Percentiles rank a stretch among this genome's conserved stretches.
phyloP scores from a whole-genome alignment of 2,329 filamentous ascomycete species.

The Talaromyces sp. region DNA sequence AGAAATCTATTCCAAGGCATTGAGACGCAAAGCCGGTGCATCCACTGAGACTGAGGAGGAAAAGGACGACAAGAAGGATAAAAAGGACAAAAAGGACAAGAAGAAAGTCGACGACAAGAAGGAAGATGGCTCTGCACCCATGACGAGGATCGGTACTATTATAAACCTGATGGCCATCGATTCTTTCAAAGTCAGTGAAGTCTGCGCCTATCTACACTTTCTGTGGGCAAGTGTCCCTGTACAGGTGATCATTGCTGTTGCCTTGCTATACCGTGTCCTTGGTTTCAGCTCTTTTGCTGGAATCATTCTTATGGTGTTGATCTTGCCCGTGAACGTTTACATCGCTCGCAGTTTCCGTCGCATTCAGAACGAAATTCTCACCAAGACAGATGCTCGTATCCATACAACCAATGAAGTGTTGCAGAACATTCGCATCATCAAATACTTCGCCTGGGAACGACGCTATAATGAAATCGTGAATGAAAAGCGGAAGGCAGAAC shows the following conservation, averaged over 20 bases:
- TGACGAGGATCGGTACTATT: slow-evolving; percentile 88
- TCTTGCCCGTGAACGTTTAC: slow-evolving; percentile 84
- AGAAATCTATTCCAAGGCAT: slow-evolving; percentile 93
- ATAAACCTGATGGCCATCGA: slow-evolving; percentile 99
- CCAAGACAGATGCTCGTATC: slow-evolving; percentile 91
- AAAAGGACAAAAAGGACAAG: slow-evolving; percentile 48
- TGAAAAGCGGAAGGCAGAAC: slow-evolving; percentile 77
- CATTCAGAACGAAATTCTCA: slow-evolving; percentile 86
- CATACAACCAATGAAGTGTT: slow-evolving; percentile 95
- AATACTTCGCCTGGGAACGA: slow-evolving; percentile 98
- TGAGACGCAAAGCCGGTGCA: slow-evolving; percentile 83
- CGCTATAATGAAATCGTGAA: slow-evolving; percentile 82
- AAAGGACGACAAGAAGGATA: slow-evolving; percentile 43
- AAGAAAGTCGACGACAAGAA: slow-evolving; percentile 24
- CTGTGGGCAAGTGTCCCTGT: slow-evolving; percentile 88
- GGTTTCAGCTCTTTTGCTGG: slow-evolving; percentile 92
- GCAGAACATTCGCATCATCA: slow-evolving; percentile 98
- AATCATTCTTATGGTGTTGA: slow-evolving; percentile 80
- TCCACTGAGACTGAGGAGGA: slow-evolving; percentile 68
- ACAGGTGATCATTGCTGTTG: slow-evolving; percentile 75
- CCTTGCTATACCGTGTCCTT: slow-evolving; percentile 82
- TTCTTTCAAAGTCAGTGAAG: slow-evolving; percentile 96
- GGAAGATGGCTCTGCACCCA: slow-evolving; percentile 59
- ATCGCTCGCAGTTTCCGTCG: slow-evolving; percentile 81
- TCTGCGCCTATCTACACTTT: slow-evolving; percentile 93